These are phyloP conservation scores for Ulvella scutata DNA, from an alignment of 139 green algal species.

Conservation along the genomic window DNA sequence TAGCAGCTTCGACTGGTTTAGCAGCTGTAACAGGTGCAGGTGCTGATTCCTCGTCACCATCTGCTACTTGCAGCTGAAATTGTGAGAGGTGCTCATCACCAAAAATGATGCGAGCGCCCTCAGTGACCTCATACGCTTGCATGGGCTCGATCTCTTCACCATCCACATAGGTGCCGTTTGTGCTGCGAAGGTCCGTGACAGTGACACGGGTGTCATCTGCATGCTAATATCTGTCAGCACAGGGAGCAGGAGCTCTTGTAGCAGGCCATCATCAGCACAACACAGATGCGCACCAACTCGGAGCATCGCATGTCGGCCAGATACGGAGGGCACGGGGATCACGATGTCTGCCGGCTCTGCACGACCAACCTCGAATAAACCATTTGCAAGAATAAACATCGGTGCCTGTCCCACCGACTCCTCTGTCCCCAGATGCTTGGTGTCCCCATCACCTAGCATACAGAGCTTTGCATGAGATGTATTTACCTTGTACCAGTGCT, in stretches of 20 bases:
- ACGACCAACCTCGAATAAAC: slow-evolving; percentile 17
- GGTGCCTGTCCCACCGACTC: background rate
- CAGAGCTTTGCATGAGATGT: background rate
- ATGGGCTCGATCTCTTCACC: slow-evolving; percentile 27
- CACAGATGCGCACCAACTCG: slow-evolving; percentile 8
- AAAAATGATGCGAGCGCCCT: background rate
- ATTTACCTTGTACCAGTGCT: background rate
- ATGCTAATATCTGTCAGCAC: background rate
- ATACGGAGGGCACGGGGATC: slow-evolving; percentile 26
- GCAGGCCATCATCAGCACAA: background rate
- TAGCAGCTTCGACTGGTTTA: too few relatives aligned
- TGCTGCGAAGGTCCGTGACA: slow-evolving; percentile 38
- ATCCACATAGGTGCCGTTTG: slow-evolving; percentile 50
- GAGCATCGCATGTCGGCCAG: slow-evolving; percentile 21
- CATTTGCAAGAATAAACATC: background rate
- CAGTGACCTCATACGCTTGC: slow-evolving; percentile 7
- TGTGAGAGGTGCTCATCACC: background rate
- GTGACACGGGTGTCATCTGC: slow-evolving; percentile 17
- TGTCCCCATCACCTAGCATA: background rate
- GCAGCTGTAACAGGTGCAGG: too few relatives aligned
- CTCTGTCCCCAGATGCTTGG: background rate
- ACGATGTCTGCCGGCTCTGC: slow-evolving; percentile 28
- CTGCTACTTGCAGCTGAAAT: background rate
- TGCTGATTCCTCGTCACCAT: too few relatives aligned
- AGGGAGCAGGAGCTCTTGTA: background rate